A percentile compares a stretch with the other conserved stretches of the same genome.
Evolutionary conservation across 208 protist species (phyloP).

Genomic region (Zelonia costaricensis): DNA sequence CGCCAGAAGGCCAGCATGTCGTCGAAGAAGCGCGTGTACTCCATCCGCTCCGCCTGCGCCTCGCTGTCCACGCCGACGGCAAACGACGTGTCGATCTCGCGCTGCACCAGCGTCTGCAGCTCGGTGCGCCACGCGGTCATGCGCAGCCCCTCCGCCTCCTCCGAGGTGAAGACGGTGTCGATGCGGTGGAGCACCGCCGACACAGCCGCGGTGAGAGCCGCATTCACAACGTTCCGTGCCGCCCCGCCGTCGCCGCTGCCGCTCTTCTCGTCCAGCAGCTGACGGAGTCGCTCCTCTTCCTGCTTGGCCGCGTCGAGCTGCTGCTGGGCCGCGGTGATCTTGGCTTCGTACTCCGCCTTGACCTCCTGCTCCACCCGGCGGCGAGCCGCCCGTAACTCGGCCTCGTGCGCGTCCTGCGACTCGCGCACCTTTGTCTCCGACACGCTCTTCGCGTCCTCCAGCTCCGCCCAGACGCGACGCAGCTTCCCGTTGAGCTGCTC

Average conservation of each 20-base stretch:
- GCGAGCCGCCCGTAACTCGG: constrained; percentile 43
- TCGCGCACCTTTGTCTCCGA: constrained; percentile 48
- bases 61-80: constrained; percentile 62
- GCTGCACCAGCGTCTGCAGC: constrained; percentile 55
- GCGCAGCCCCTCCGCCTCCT: constrained; percentile 14
- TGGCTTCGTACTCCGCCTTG: constrained; percentile 49
- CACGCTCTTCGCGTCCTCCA: constrained; percentile 62
- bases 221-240: constrained; percentile 34
- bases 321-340: constrained; percentile 39
- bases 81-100: constrained; percentile 75
- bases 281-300: constrained; percentile 53
- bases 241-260: constrained; percentile 23
- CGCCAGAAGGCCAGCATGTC: constrained; percentile 80
- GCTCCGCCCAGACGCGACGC: constrained; percentile 38
- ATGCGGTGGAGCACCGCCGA: constrained; percentile 53
- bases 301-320: constrained; percentile 39
- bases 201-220: constrained; percentile 55
- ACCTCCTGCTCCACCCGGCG: constrained; percentile 46
- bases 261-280: constrained; percentile 43
- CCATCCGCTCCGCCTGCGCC: constrained; percentile 57
- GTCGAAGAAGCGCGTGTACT: constrained; percentile 55
- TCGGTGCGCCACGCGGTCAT: constrained; percentile 50
- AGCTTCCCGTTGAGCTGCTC: constrained; percentile 64
- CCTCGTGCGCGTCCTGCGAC: constrained; percentile 55
- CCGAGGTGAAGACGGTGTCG: constrained; percentile 46